A percentile compares a stretch with the other conserved stretches of the same genome.
Evolutionary conservation across 192 early-diverging fungal genomes (phyloP).

Genomic region (Funneliformis geosporum): DNA sequence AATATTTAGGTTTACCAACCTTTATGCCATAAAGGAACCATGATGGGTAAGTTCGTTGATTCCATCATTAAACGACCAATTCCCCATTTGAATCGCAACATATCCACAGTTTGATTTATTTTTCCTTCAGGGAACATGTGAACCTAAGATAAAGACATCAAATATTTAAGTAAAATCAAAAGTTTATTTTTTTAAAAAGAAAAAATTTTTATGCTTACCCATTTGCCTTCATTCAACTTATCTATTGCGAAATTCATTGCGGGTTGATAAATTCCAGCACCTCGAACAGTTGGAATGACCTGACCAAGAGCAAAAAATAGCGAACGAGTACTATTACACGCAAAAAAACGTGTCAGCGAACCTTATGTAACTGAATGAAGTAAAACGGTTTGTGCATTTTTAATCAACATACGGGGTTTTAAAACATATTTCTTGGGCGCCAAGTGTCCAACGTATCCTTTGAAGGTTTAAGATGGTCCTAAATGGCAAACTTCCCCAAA

Average conservation of each 20-base stretch:
- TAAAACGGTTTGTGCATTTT: background rate
- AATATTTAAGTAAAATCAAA: no score
- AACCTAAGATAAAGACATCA: constrained; percentile 39
- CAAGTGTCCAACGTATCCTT: constrained; percentile 78
- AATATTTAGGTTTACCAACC: constrained; percentile 41
- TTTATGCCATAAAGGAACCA: constrained; percentile 73
- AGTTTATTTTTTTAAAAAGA: no score
- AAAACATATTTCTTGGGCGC: constrained; percentile 87
- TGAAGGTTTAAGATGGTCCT: constrained; percentile 49
- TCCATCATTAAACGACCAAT: constrained; percentile 86
- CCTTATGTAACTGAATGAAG: background rate
- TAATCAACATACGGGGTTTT: constrained; percentile 58
- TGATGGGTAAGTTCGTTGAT: constrained; percentile 60
- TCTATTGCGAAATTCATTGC: constrained; percentile 77
- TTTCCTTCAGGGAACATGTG: constrained; percentile 89
- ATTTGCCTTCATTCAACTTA: constrained; percentile 64
- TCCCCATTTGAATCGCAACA: constrained; percentile 84
- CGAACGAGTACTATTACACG: constrained; percentile 43
- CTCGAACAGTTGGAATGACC: constrained; percentile 81
- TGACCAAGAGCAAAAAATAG: constrained; percentile 78
- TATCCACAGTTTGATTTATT: constrained; percentile 59
- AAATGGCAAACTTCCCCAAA: constrained; percentile 73
- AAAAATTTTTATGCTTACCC: constrained; percentile 54
- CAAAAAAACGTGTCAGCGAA: background rate
- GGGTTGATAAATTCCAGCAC: constrained; percentile 83